phyloP scores from a whole-genome alignment of 805 yeast genomes.

The Diddensiella santjacobensis region DNA sequence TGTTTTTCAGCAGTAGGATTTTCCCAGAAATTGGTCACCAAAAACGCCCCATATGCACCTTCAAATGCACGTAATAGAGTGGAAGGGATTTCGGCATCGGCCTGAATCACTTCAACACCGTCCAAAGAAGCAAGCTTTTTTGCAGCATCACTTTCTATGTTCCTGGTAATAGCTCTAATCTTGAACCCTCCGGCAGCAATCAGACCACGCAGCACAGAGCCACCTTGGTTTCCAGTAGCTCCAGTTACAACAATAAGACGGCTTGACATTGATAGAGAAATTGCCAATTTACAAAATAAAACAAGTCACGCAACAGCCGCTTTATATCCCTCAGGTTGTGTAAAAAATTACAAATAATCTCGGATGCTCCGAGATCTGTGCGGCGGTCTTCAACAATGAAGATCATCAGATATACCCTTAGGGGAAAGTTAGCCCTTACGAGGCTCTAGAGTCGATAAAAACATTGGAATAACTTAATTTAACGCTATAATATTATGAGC shows the following conservation, averaged over 20 bases:
- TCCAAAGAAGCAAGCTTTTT: conserved; percentile 6
- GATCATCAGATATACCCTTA: no score
- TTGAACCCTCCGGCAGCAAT: conserved; percentile 1
- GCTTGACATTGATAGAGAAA: conserved; percentile 1
- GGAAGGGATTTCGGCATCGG: conserved; percentile 4
- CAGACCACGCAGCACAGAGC: not conserved
- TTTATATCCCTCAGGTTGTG: no score
- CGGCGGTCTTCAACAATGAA: no score
- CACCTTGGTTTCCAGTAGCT: conserved; percentile 9
- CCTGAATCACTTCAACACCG: conserved; percentile 22
- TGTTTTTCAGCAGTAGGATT: not conserved
- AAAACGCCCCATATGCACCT: conserved; percentile 3
- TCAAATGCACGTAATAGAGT: not conserved
- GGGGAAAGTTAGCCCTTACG: no score
- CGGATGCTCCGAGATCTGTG: no score
- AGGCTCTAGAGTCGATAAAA: no score
- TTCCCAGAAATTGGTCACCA: conserved; percentile 7
- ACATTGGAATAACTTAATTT: no score
- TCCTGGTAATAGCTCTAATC: conserved; percentile 7
- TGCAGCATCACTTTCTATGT: conserved; percentile 4
- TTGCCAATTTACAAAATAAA: no score
- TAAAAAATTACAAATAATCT: no score
- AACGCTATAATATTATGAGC: no score
- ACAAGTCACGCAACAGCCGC: no score
- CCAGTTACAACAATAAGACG: conserved; percentile 4